Percentiles rank a stretch among this genome's conserved stretches.
These are phyloP conservation scores for Coriaria nepalensis DNA, from an alignment of 306 rosid species.

Conservation along the genomic window DNA sequence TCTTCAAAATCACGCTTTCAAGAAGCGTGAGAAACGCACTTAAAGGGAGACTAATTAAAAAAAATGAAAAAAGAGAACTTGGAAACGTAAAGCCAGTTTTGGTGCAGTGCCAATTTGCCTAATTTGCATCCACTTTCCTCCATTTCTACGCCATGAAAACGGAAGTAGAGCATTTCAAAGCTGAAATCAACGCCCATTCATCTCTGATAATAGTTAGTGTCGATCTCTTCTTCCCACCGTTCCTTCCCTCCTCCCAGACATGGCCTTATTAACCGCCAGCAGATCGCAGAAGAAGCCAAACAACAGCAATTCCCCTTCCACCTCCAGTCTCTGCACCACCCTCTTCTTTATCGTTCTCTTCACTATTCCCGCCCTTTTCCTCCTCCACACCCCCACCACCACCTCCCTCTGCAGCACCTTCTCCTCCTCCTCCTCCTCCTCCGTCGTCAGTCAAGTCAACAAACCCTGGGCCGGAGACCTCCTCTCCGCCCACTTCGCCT, in stretches of 20 bases:
- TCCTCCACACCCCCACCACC: constrained; percentile 50
- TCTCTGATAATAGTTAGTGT: not conserved
- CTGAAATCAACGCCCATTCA: not conserved
- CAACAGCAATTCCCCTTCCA: constrained; percentile 22
- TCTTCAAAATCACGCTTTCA: constrained; percentile 13
- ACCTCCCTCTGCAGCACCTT: constrained; percentile 43
- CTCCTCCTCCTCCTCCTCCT: constrained; percentile 6
- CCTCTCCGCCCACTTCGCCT: constrained; percentile 50
- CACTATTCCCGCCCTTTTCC: constrained; percentile 53
- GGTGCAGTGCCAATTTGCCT: constrained; percentile 34
- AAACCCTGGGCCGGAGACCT: constrained; percentile 72
- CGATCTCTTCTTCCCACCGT: not conserved
- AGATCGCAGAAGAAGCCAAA: constrained; percentile 30
- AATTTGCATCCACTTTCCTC: constrained; percentile 15
- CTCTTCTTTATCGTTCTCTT: constrained; percentile 66
- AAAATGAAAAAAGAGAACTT: not conserved
- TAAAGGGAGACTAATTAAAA: not conserved
- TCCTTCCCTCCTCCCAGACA: constrained; percentile 12
- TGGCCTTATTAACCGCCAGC: constrained; percentile 43
- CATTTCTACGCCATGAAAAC: constrained; percentile 5
- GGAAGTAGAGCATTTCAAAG: constrained; percentile 10
- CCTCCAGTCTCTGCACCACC: constrained; percentile 42
- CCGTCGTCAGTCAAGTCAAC: not conserved
- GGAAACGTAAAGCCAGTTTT: constrained; percentile 25
- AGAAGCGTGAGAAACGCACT: constrained; percentile 53